Evolutionary conservation across 2,329 filamentous ascomycete species (phyloP).

Genomic region (Cordyceps fumosorosea): DNA sequence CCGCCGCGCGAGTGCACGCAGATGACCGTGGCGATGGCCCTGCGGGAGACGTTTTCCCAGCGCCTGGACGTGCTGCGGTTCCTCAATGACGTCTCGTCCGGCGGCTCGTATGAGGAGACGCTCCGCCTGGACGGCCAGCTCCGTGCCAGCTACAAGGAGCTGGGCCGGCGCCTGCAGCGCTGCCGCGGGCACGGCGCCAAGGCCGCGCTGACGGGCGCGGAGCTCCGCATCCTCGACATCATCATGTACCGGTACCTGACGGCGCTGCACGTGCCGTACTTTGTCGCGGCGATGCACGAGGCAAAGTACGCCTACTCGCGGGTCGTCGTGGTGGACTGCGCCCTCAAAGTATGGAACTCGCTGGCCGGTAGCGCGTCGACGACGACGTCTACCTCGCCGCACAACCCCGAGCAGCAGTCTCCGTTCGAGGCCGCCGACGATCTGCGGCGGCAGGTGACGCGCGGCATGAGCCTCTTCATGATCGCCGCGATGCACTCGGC

Average conservation of each 20-base stretch:
- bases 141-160: conserved; percentile 33
- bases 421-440: neutral
- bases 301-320: conserved; percentile 44
- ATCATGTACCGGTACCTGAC: conserved; percentile 49
- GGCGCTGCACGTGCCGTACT: conserved; percentile 49
- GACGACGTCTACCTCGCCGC: neutral
- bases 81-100: conserved; percentile 36
- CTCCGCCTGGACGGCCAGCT: conserved; percentile 38
- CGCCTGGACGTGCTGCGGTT: conserved; percentile 36
- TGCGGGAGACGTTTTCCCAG: conserved; percentile 35
- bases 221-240: conserved; percentile 41
- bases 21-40: conserved; percentile 32
- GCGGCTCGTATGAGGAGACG: conserved; percentile 36
- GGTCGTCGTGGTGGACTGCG: conserved; percentile 40
- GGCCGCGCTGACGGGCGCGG: conserved; percentile 28
- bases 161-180: conserved; percentile 29
- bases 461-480: conserved; percentile 36
- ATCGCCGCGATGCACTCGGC: conserved; percentile 27
- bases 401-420: neutral
- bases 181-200: conserved; percentile 16
- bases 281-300: conserved; percentile 32
- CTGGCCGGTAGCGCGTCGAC: conserved; percentile 11
- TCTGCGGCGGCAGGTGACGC: conserved; percentile 28
- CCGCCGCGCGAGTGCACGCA: conserved; percentile 33
- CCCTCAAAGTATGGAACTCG: conserved; percentile 39